phyloP scores from a whole-genome alignment of 139 green algal genomes.

The Volvox africanus region DNA sequence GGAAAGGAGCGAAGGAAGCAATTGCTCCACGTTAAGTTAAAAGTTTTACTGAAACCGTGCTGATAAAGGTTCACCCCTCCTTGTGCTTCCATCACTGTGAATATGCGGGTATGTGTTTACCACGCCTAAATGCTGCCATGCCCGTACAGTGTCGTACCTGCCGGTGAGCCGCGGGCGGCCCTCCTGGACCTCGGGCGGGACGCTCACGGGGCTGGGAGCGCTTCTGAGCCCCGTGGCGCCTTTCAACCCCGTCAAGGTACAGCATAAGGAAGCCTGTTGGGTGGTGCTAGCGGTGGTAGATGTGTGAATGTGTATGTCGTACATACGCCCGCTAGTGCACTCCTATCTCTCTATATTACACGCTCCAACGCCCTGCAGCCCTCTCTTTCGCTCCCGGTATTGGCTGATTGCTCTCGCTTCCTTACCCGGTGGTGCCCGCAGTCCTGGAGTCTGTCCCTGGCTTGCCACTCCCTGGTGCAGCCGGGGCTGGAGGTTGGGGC shows the following conservation, averaged over 20 bases:
- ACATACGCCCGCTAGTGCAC: not conserved
- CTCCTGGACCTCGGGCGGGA: not conserved
- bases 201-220: not conserved
- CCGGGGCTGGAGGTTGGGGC: not conserved
- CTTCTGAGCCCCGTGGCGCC: conserved; percentile 9
- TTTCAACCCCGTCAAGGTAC: not conserved
- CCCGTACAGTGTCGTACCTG: conserved; percentile 10
- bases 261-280: not conserved
- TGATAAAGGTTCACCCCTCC: too few relatives aligned
- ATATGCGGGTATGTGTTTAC: too few relatives aligned
- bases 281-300: too few relatives aligned
- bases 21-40: too few relatives aligned
- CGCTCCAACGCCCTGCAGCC: not conserved
- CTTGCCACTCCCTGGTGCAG: conserved; percentile 8
- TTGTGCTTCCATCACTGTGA: too few relatives aligned
- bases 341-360: not conserved
- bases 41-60: too few relatives aligned
- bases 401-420: not conserved
- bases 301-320: not conserved
- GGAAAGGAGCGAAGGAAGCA: too few relatives aligned
- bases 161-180: conserved; percentile 13
- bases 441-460: not conserved
- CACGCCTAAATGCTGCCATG: too few relatives aligned
- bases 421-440: not conserved
- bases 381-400: not conserved